phyloP scores from a whole-genome alignment of 495 filamentous ascomycete genomes.

The Hypoxylon lienhwacheense region DNA sequence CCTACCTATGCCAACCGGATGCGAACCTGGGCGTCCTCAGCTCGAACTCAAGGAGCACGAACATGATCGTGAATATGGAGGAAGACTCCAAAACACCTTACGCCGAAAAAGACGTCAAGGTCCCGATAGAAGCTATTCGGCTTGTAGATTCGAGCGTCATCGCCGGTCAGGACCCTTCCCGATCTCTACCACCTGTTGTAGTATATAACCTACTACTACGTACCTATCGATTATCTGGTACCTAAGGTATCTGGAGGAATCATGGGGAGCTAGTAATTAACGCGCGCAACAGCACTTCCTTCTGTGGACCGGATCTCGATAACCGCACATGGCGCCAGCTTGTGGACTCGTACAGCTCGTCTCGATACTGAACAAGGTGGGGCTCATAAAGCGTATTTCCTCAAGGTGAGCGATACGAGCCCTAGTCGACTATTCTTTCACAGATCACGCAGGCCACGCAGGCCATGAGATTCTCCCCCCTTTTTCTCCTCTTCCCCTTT shows the following conservation, averaged over 20 bases:
- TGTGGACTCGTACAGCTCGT: slow-evolving; percentile 27
- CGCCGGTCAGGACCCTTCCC: slow-evolving; percentile 4
- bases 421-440: background rate
- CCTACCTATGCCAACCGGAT: too few relatives aligned
- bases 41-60: background rate
- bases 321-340: slow-evolving; percentile 9
- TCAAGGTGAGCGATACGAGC: slow-evolving; percentile 20
- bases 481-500: background rate
- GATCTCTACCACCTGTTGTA: background rate
- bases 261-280: background rate
- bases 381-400: slow-evolving; percentile 13
- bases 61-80: slow-evolving; percentile 9
- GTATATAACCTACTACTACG: too few relatives aligned
- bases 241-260: too few relatives aligned
- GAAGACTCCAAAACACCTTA: background rate
- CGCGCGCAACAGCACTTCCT: slow-evolving; percentile 12
- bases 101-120: background rate
- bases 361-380: slow-evolving; percentile 8
- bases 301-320: slow-evolving; percentile 1
- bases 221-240: background rate
- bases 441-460: background rate
- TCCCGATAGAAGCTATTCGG: slow-evolving; percentile 15
- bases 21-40: slow-evolving; percentile 3
- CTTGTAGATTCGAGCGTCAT: slow-evolving; percentile 14
- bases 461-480: background rate